A percentile compares a stretch with the other conserved stretches of the same genome.
Evolutionary conservation across 164 flowering plant species (phyloP).

Genomic region (Taxillus chinensis): DNA sequence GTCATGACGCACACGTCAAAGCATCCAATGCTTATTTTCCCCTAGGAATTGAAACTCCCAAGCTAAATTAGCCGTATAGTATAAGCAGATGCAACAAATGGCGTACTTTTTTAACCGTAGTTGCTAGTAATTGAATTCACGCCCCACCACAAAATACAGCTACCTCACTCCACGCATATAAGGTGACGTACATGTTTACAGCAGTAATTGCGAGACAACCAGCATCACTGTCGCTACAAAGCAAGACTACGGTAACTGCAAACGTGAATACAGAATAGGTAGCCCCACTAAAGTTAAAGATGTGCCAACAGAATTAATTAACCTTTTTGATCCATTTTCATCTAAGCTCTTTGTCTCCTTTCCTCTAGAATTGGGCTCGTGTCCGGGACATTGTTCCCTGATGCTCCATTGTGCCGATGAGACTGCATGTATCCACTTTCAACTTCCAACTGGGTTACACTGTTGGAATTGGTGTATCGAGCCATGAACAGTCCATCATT

Average conservation of each 20-base stretch:
- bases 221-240: conserved; percentile 63
- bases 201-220: conserved; percentile 94
- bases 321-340: conserved; percentile 87
- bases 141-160: conserved; percentile 88
- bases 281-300: conserved; percentile 81
- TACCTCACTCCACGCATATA: conserved; percentile 62
- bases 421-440: not conserved
- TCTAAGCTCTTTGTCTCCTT: conserved; percentile 71
- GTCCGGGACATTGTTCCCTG: not conserved
- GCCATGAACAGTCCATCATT: not conserved
- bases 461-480: not conserved
- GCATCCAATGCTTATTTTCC: too few relatives aligned
- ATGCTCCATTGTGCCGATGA: not conserved
- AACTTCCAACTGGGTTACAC: not conserved
- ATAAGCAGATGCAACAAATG: not conserved
- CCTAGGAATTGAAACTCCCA: too few relatives aligned
- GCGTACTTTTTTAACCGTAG: conserved; percentile 48
- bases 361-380: not conserved
- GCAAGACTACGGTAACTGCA: conserved; percentile 71
- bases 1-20: too few relatives aligned
- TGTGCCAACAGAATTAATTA: conserved; percentile 77
- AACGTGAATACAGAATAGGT: conserved; percentile 64
- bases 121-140: conserved; percentile 82
- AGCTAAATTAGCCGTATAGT: too few relatives aligned
- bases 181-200: conserved; percentile 59